Percentiles rank a stretch among this genome's conserved stretches.
Conservation (phyloP, 192 early-diverging fungal genomes). For the Rhizophagus sp. region DNA sequence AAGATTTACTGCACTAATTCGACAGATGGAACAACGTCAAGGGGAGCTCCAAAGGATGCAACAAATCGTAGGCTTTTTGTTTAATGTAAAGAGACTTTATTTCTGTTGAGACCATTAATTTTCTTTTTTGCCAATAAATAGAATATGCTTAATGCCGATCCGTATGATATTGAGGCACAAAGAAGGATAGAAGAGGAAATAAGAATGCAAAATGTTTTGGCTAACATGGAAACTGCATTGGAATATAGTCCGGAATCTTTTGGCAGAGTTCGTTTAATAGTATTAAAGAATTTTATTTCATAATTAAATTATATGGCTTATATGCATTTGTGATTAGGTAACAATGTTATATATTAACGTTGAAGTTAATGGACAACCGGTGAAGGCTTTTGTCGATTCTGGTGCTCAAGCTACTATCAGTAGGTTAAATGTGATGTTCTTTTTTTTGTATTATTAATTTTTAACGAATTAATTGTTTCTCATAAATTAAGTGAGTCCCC, state of each 20-base stretch:
- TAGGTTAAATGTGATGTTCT: conserved; percentile 36
- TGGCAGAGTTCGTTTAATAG: conserved; percentile 57
- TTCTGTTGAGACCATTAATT: not conserved
- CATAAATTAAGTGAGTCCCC: conserved; percentile 22
- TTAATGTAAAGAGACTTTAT: not conserved
- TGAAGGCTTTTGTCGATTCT: conserved; percentile 96
- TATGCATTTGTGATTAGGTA: conserved; percentile 46
- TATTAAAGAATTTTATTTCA: not conserved
- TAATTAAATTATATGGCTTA: not conserved
- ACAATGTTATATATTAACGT: conserved; percentile 91
- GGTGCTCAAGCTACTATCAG: conserved; percentile 95
- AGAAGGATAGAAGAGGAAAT: conserved; percentile 90
- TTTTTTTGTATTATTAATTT: not conserved
- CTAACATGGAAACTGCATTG: conserved; percentile 84
- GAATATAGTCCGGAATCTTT: conserved; percentile 96
- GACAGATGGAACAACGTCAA: conserved; percentile 10
- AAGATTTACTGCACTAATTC: conserved; percentile 1
- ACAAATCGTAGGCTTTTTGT: not conserved
- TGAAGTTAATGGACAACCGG: conserved; percentile 83
- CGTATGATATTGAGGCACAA: conserved; percentile 91
- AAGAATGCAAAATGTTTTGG: conserved; percentile 75
- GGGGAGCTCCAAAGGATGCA: conserved; percentile 7
- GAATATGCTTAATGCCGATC: conserved; percentile 69
- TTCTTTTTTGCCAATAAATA: conserved; percentile 37
- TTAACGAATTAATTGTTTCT: not conserved